These are phyloP conservation scores for Penicillium malachiteum DNA, from an alignment of 495 filamentous ascomycete genomes.

Conservation along the genomic window DNA sequence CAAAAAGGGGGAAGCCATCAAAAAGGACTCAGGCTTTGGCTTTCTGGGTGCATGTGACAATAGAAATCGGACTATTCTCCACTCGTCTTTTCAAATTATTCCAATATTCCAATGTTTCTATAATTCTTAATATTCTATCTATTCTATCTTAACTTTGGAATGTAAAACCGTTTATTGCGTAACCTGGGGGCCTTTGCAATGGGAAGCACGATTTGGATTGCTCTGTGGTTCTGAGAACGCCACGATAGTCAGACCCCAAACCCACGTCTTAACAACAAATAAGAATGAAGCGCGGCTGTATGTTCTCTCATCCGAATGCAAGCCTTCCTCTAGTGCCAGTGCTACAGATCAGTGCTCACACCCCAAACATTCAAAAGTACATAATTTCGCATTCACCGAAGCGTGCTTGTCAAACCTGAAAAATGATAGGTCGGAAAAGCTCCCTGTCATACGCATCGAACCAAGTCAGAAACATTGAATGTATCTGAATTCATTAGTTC, in stretches of 20 bases:
- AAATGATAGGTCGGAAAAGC: slow-evolving; percentile 6
- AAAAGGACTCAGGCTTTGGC: slow-evolving; percentile 40
- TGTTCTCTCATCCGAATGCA: slow-evolving; percentile 15
- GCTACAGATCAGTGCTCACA: background rate
- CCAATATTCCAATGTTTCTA: too few species aligned
- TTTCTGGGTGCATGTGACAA: slow-evolving; percentile 46
- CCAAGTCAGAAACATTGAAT: too few species aligned
- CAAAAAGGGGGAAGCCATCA: slow-evolving; percentile 36
- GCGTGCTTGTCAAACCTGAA: background rate
- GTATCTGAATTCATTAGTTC: background rate
- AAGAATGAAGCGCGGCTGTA: slow-evolving; percentile 8
- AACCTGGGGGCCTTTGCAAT: slow-evolving; percentile 2
- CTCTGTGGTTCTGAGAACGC: slow-evolving; percentile 3
- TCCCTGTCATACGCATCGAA: background rate
- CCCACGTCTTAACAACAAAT: slow-evolving; percentile 6
- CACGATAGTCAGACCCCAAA: slow-evolving; percentile 4
- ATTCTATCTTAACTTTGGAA: slow-evolving; percentile 7
- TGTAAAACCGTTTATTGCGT: slow-evolving; percentile 4
- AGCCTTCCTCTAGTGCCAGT: slow-evolving; percentile 1
- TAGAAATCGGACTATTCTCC: slow-evolving; percentile 50
- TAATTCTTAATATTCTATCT: too few species aligned
- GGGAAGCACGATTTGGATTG: slow-evolving; percentile 4
- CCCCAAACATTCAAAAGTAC: background rate
- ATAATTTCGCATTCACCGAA: background rate
- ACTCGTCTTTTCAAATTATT: slow-evolving; percentile 34